These are phyloP conservation scores for Alternaria sp. DNA, from an alignment of 2,329 filamentous ascomycete genomes.

Conservation along the genomic window DNA sequence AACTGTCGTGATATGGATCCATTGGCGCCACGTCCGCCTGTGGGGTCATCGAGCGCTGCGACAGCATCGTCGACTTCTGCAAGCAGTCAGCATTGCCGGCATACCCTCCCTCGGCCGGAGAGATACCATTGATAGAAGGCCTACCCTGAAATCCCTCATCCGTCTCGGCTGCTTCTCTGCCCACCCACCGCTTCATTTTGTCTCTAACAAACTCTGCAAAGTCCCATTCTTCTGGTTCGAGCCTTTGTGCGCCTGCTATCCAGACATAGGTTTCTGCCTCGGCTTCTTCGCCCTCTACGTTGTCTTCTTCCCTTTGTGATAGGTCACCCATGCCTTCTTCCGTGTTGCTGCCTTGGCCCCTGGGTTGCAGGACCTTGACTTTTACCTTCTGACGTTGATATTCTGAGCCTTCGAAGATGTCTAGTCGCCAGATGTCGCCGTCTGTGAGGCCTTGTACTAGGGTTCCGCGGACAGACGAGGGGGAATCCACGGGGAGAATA, in stretches of 20 bases:
- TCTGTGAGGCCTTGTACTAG: slow-evolving; percentile 80
- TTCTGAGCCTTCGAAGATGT: slow-evolving; percentile 82
- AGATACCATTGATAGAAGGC: slow-evolving; percentile 38
- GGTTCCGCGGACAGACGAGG: slow-evolving; percentile 70
- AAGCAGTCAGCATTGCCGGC: slow-evolving; percentile 10
- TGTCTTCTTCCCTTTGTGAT: slow-evolving; percentile 36
- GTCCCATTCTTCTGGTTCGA: slow-evolving; percentile 87
- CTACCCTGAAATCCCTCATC: slow-evolving; percentile 58
- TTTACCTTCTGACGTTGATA: slow-evolving; percentile 67
- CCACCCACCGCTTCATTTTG: slow-evolving; percentile 72
- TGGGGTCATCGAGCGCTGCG: slow-evolving; percentile 52
- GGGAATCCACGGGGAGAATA: slow-evolving; percentile 61
- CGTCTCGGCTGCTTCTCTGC: slow-evolving; percentile 51
- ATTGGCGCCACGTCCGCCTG: slow-evolving; percentile 55
- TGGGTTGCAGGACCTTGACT: slow-evolving; percentile 54
- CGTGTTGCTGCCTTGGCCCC: slow-evolving; percentile 10
- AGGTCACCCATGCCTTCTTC: slow-evolving; percentile 35
- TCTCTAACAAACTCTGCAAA: slow-evolving; percentile 82
- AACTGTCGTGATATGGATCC: slow-evolving; percentile 53
- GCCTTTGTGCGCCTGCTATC: slow-evolving; percentile 52
- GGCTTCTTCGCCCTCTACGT: slow-evolving; percentile 50
- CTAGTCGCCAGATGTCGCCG: slow-evolving; percentile 77
- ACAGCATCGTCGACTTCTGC: slow-evolving; percentile 58
- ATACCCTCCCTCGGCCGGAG: not conserved
- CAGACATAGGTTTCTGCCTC: slow-evolving; percentile 63